These are phyloP conservation scores for Amphichorda felina DNA, from an alignment of 2,329 filamentous ascomycete species.

Conservation along the genomic window DNA sequence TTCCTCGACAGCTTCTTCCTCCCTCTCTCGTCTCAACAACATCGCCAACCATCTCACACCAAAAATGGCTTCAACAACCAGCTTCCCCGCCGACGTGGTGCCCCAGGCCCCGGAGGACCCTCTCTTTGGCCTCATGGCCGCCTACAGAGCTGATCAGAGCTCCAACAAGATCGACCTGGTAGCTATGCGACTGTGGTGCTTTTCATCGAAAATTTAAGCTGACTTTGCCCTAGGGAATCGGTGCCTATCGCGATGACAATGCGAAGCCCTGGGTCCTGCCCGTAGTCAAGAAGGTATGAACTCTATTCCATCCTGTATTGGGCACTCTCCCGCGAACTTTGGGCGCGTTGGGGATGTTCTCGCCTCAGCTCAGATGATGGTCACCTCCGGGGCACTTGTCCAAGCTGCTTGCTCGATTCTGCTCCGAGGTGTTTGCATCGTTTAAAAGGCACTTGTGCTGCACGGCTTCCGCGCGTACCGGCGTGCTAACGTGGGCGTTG, in stretches of 20 bases:
- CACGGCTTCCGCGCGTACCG: no score
- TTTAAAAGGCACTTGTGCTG: no score
- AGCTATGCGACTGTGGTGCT: no score
- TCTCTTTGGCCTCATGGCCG: conserved; percentile 84
- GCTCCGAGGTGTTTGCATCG: no score
- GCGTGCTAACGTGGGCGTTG: not conserved
- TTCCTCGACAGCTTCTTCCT: conserved; percentile 15
- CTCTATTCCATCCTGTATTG: not conserved
- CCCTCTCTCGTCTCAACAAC: conserved; percentile 42
- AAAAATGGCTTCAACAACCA: conserved; percentile 34
- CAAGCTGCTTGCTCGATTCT: no score
- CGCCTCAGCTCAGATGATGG: no score
- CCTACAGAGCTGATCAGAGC: conserved; percentile 68
- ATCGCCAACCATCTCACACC: conserved; percentile 55
- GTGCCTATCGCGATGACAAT: conserved; percentile 88
- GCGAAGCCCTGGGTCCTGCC: conserved; percentile 96
- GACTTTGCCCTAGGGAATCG: conserved; percentile 46
- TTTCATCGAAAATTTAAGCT: not conserved
- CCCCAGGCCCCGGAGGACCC: conserved; percentile 90
- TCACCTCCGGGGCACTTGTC: no score
- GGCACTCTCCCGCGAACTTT: no score
- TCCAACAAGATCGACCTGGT: conserved; percentile 87
- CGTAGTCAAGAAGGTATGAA: conserved; percentile 80
- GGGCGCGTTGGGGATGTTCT: no score
- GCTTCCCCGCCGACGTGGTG: conserved; percentile 65